Conservation (phyloP, 306 rosid species). For the Betula pendula region DNA sequence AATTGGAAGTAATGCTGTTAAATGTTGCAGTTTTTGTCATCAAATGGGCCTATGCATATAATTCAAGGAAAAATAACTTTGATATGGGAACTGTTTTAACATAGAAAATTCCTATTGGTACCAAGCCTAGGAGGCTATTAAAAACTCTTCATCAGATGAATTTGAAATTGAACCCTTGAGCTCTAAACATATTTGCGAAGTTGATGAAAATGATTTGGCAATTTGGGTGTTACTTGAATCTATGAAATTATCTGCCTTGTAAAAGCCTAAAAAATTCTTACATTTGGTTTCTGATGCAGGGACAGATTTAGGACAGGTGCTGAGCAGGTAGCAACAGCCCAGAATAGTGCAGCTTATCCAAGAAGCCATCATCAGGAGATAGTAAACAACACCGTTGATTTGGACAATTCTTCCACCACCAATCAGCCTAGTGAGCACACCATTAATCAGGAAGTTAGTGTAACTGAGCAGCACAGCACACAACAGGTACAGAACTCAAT, state of each 20-base stretch:
- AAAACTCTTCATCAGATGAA: neutral
- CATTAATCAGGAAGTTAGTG: conserved; percentile 3
- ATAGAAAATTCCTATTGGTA: neutral
- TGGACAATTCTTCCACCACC: conserved; percentile 23
- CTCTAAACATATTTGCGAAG: neutral
- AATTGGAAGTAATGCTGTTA: too few relatives aligned
- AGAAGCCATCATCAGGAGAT: conserved; percentile 28
- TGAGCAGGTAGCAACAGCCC: conserved; percentile 27
- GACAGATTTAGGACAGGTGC: conserved; percentile 45
- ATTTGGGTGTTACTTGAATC: neutral
- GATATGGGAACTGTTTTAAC: neutral
- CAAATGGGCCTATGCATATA: neutral
- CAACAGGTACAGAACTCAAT: conserved; percentile 16
- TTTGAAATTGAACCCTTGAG: neutral
- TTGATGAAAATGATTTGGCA: neutral
- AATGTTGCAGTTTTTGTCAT: too few relatives aligned
- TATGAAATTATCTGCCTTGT: neutral
- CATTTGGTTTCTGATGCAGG: conserved; percentile 42
- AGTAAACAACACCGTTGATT: conserved; percentile 2
- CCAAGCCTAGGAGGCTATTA: neutral
- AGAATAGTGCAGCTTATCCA: conserved; percentile 27
- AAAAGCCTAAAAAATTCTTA: neutral
- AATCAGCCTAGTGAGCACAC: conserved; percentile 24
- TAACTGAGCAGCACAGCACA: conserved; percentile 13
- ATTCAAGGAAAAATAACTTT: neutral